phyloP scores from a whole-genome alignment of 495 filamentous ascomycete genomes.

The Aspergillus sclerotiicarbonarius region DNA sequence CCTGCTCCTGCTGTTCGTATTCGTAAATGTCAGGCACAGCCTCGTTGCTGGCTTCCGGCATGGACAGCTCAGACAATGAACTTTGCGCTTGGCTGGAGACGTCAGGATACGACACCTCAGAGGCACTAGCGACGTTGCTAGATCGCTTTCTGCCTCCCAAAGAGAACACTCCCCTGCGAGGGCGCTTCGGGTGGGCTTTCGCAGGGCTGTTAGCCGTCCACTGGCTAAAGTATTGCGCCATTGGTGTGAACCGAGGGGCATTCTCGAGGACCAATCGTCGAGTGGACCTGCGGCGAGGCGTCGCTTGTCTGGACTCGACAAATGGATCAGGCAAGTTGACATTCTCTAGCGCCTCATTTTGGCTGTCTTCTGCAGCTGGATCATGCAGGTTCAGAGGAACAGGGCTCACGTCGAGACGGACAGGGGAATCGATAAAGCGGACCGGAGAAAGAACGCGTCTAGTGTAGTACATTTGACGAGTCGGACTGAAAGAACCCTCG shows the following conservation, averaged over 20 bases:
- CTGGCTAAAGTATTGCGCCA: slow-evolving; percentile 56
- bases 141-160: slow-evolving; percentile 27
- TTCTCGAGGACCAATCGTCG: slow-evolving; percentile 26
- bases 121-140: slow-evolving; percentile 14
- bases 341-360: not conserved
- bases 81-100: slow-evolving; percentile 20
- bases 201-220: slow-evolving; percentile 57
- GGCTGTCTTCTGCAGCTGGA: not conserved
- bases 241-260: slow-evolving; percentile 56
- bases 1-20: slow-evolving; percentile 16
- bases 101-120: slow-evolving; percentile 28
- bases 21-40: slow-evolving; percentile 12
- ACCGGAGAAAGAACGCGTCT: not conserved
- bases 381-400: not conserved
- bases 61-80: slow-evolving; percentile 12
- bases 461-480: not conserved
- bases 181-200: slow-evolving; percentile 38
- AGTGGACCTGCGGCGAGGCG: slow-evolving; percentile 21
- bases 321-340: not conserved
- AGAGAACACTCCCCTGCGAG: slow-evolving; percentile 43
- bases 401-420: not conserved
- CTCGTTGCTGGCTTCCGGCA: not conserved
- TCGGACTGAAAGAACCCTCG: slow-evolving; percentile 9
- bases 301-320: slow-evolving; percentile 17
- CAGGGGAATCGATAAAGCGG: not conserved